Evolutionary conservation across 1,284 basidiomycete genomes (phyloP).

Genomic region (Boletus calvinii): DNA sequence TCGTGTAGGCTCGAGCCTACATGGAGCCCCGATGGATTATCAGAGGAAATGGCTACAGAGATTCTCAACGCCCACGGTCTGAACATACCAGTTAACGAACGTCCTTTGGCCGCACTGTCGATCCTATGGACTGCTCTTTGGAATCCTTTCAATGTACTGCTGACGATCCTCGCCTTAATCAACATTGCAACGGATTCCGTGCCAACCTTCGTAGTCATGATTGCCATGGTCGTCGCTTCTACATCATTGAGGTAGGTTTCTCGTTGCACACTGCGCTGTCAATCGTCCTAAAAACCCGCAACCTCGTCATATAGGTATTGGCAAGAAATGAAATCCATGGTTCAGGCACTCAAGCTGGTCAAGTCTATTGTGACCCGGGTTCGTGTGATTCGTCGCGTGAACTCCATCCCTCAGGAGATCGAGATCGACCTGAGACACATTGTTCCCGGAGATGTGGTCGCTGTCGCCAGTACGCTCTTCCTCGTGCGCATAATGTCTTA

Average conservation of each 20-base stretch:
- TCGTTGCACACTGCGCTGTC: neutral
- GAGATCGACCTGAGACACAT: conserved; percentile 30
- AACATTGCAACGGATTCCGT: conserved; percentile 33
- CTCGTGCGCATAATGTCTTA: neutral
- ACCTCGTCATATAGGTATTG: conserved; percentile 23
- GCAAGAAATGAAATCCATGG: conserved; percentile 34
- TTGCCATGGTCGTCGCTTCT: conserved; percentile 33
- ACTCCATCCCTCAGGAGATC: conserved; percentile 24
- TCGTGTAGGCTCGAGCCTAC: conserved; percentile 28
- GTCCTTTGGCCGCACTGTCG: conserved; percentile 29
- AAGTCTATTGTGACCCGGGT: conserved; percentile 34
- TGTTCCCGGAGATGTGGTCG: conserved; percentile 31
- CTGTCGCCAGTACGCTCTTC: conserved; percentile 28
- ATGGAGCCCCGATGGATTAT: conserved; percentile 26
- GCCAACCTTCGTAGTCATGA: conserved; percentile 34
- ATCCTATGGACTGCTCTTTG: conserved; percentile 32
- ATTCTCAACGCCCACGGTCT: conserved; percentile 23
- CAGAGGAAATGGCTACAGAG: conserved; percentile 25
- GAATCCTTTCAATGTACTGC: conserved; percentile 33
- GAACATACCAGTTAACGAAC: conserved; percentile 30
- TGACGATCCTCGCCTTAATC: conserved; percentile 31
- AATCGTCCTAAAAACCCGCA: neutral
- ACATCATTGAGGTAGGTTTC: conserved; percentile 26
- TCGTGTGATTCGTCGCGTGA: conserved; percentile 29
- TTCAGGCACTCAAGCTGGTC: conserved; percentile 34